Conservation (phyloP, 2,329 filamentous ascomycete species). For the Colletotrichum cordylinicola region DNA sequence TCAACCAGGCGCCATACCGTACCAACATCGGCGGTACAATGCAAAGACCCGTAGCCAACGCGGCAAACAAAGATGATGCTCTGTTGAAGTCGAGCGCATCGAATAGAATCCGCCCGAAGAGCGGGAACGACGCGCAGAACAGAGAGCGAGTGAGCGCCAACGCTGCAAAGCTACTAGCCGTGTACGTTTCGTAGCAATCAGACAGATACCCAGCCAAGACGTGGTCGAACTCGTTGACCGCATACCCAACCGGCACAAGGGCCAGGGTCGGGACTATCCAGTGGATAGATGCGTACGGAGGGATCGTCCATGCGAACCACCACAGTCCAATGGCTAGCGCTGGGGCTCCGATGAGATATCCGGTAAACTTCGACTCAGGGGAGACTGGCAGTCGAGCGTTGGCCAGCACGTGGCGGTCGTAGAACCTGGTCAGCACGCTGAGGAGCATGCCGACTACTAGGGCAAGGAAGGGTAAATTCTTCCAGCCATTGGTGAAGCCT, state of each 20-base stretch:
- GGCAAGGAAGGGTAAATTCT: neutral
- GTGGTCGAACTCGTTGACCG: slow-evolving; percentile 46
- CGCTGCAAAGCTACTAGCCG: neutral
- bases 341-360: slow-evolving; percentile 48
- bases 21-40: neutral
- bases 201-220: slow-evolving; percentile 7
- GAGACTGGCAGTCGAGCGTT: neutral
- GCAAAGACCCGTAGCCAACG: neutral
- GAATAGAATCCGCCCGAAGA: neutral
- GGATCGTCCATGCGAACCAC: slow-evolving; percentile 52
- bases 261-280: slow-evolving; percentile 45
- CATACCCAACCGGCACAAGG: slow-evolving; percentile 50
- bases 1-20: neutral
- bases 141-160: neutral
- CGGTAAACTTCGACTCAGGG: slow-evolving; percentile 17
- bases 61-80: neutral
- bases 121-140: neutral
- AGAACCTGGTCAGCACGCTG: neutral
- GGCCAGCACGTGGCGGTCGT: neutral
- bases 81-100: neutral
- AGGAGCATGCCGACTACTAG: neutral
- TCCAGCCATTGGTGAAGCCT: neutral
- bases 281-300: slow-evolving; percentile 36
- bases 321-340: slow-evolving; percentile 47
- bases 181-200: slow-evolving; percentile 3